A percentile compares a stretch with the other conserved stretches of the same genome.
Evolutionary conservation across 495 filamentous ascomycete species (phyloP).

Genomic region (Stereocaulon alpinum): DNA sequence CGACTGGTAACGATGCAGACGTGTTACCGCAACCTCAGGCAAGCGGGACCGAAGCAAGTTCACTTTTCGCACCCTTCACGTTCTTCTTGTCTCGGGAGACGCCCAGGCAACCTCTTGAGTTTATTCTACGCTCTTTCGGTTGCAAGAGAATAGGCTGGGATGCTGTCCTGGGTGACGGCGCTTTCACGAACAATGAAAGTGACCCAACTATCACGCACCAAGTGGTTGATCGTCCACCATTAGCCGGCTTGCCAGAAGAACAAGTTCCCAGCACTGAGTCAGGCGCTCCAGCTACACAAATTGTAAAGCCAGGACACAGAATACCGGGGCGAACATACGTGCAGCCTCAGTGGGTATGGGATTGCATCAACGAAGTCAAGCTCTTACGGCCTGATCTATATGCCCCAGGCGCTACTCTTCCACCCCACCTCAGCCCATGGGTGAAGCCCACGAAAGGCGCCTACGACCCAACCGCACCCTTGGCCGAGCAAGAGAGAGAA

Average conservation of each 20-base stretch:
- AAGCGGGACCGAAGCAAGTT: conserved; percentile 41
- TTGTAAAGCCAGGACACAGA: conserved; percentile 48
- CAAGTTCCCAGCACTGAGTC: not conserved
- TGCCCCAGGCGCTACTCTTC: conserved; percentile 75
- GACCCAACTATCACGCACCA: conserved; percentile 91
- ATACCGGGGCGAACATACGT: conserved; percentile 84
- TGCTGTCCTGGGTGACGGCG: conserved; percentile 73
- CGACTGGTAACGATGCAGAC: conserved; percentile 68
- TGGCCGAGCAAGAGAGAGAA: conserved; percentile 68
- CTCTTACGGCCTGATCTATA: conserved; percentile 82
- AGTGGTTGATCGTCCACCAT: conserved; percentile 76
- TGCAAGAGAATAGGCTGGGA: conserved; percentile 97
- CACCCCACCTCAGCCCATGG: conserved; percentile 93
- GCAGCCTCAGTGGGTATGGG: conserved; percentile 98
- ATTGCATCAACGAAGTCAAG: conserved; percentile 81
- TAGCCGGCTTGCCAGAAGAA: not conserved
- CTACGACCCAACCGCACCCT: conserved; percentile 77
- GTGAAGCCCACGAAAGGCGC: conserved; percentile 72
- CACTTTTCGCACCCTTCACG: conserved; percentile 76
- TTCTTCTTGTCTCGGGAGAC: conserved; percentile 93
- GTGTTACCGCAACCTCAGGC: conserved; percentile 70
- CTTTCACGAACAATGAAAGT: conserved; percentile 78
- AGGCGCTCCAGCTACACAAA: conserved; percentile 52
- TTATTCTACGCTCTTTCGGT: conserved; percentile 87
- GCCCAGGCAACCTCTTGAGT: conserved; percentile 81